Base-by-base conservation (phyloP, 345 rosid species). In the Aquilaria malaccensis region DNA sequence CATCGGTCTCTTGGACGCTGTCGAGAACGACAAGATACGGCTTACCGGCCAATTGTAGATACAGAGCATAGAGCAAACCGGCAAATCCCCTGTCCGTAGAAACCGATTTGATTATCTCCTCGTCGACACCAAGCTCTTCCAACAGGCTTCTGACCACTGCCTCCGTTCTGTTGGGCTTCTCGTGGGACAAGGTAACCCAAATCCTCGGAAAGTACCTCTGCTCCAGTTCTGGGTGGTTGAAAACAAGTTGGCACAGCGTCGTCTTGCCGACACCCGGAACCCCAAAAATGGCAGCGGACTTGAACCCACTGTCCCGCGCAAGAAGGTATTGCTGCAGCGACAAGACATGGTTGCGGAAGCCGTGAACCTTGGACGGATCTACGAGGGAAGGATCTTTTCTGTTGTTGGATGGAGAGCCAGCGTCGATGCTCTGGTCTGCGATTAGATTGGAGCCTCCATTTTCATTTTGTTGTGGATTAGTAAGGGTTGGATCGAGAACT, bases 11-110 rank as follows among this genome's bases (percentile, higher is more conserved):
- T 10, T 64, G 50, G n/a, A 67, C 79, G 63, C 75, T 72, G 30
- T 85, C 88, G 2, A 85, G 60, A 46, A 83, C 74, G 7, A 85
- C 63, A 76, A 83, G 70, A 63, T 81, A 79, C 64, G 59, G 83
- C 77, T 83, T 81, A 10, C 85, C 83, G 50, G 37, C 30, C 45
- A 83, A 69, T 50, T 67, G 58, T 51, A 43, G 55, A 70, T 79
- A 53, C 63, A 85, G 81, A 45, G 73, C 74, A 59, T 59, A 22
- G n/a, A 74, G 22, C 9, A 85, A 60, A 9, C 15, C 58, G 30
- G 65, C 54, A 0, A 83, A 74, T 41, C 64, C 59, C 31, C 52
- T 10, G 11, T 60, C 31, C 9, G 57, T 22, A 31, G 59, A 15
- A 48, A 64, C 58, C 46, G 37, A 14, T 0, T 50, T 7, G 15